Evolutionary conservation across 306 rosid genomes (phyloP), one percentile per base, ranked within the genome.

Genomic region (Rosa chinensis): DNA sequence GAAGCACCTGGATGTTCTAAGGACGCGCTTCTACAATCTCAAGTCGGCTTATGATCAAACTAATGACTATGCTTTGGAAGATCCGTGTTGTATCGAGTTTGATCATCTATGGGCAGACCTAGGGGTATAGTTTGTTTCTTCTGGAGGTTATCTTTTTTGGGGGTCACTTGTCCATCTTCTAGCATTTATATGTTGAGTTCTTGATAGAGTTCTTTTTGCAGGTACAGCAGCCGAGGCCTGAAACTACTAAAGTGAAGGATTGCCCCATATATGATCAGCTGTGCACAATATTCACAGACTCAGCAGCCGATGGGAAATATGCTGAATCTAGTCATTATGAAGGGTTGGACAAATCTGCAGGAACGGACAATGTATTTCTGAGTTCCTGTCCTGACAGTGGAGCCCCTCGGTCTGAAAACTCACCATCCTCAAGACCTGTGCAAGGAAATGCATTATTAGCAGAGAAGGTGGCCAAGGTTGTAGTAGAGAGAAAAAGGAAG

Each of bases 1-100:
- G 90, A 93, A 93, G 89, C 97, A 93, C 85, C 82, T 93, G 77
- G 97, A 91, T 84, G 97, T 93, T 85, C 86, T 93, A 77, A 89
- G 98, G 69, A 89, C 93, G 0, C 94, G 97, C 81, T 93, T 88
- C 82, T 73, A 86, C 76, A 88, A 77, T 84, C 75, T 91, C 84
- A 93, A 91, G 82, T 86, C 92, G 25, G 83, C 89, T 64, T 81
- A 79, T 82, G 94, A 93, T 86, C 94, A 91, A 62, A 87, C 75
- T 72, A 91, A 88, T 72, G 93, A 88, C 79, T 83, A 86, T 82
- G 85, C 86, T 40, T 72, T 90, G 52, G 94, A 93, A 70, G 93
- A 90, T 84, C 80, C 97, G 21, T 87, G 89, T 52, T 86, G 87
- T 88, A 84, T 86, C 74, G 97, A 90, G 77, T 89, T 90, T 78